phyloP scores from a whole-genome alignment of 1,284 basidiomycete species.

The Cutaneotrichosporon dermatis region DNA sequence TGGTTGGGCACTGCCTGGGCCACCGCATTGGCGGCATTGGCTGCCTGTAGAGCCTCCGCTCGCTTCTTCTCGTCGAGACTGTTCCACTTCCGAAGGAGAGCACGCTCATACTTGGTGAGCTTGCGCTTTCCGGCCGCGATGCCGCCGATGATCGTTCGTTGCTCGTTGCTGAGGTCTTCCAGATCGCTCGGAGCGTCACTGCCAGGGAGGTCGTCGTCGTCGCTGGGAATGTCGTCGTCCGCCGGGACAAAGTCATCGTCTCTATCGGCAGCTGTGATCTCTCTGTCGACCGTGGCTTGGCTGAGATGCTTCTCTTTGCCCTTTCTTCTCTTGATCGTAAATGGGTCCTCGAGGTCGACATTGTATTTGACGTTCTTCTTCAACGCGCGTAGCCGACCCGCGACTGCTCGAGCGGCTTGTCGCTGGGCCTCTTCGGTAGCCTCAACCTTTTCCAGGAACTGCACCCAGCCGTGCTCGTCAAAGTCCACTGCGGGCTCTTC shows the following conservation, averaged over 20 bases:
- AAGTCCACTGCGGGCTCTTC: conserved; percentile 56
- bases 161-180: conserved; percentile 7
- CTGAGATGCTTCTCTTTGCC: conserved; percentile 7
- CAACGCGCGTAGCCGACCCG: conserved; percentile 1
- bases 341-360: not conserved
- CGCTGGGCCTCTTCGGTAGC: not conserved
- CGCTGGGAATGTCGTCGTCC: not conserved
- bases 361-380: conserved; percentile 7
- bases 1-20: not conserved
- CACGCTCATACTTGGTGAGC: conserved; percentile 7
- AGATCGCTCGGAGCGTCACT: not conserved
- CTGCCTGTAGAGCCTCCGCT: not conserved
- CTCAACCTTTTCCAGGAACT: conserved; percentile 27
- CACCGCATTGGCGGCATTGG: not conserved
- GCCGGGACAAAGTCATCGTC: not conserved
- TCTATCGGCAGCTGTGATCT: not conserved
- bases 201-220: not conserved
- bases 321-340: conserved; percentile 4
- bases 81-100: not conserved
- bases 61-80: conserved; percentile 2
- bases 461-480: conserved; percentile 64
- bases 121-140: not conserved
- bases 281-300: not conserved
- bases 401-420: not conserved
- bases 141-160: not conserved